phyloP scores from a whole-genome alignment of 257 asterid genomes.

The Solanum megistacrolobum region DNA sequence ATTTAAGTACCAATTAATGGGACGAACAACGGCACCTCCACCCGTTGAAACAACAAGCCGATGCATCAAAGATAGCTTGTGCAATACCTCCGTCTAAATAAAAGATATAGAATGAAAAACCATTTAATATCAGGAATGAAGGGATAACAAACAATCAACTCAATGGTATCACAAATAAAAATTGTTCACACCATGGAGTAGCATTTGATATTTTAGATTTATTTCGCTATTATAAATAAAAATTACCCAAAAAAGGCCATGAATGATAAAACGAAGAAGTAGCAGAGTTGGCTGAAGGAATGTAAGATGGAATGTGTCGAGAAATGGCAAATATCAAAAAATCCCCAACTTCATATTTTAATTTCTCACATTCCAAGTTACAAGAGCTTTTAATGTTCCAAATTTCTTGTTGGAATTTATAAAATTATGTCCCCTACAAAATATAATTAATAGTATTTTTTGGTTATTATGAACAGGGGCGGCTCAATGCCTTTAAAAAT shows the following conservation, averaged over 20 bases:
- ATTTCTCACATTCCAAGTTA: neutral
- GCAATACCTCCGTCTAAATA: slow-evolving; percentile 58
- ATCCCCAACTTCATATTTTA: neutral
- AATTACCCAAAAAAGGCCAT: neutral
- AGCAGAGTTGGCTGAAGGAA: neutral
- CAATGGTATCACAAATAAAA: neutral
- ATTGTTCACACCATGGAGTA: neutral
- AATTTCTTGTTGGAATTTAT: neutral
- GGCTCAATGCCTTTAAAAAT: too few relatives aligned
- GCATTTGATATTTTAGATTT: neutral
- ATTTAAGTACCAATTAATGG: slow-evolving; percentile 66
- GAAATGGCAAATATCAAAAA: neutral
- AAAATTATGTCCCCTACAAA: neutral
- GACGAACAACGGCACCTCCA: slow-evolving; percentile 93
- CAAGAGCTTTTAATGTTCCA: neutral
- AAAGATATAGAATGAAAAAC: neutral
- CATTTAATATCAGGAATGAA: neutral
- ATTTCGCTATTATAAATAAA: neutral
- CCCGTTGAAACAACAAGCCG: slow-evolving; percentile 82
- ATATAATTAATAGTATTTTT: neutral
- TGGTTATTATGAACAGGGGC: neutral
- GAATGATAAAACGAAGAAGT: neutral
- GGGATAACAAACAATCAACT: neutral
- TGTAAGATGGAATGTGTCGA: neutral
- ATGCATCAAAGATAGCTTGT: slow-evolving; percentile 58